These are phyloP conservation scores for Fusarium multiceps DNA, from an alignment of 2,329 filamentous ascomycete species.

Conservation along the genomic window DNA sequence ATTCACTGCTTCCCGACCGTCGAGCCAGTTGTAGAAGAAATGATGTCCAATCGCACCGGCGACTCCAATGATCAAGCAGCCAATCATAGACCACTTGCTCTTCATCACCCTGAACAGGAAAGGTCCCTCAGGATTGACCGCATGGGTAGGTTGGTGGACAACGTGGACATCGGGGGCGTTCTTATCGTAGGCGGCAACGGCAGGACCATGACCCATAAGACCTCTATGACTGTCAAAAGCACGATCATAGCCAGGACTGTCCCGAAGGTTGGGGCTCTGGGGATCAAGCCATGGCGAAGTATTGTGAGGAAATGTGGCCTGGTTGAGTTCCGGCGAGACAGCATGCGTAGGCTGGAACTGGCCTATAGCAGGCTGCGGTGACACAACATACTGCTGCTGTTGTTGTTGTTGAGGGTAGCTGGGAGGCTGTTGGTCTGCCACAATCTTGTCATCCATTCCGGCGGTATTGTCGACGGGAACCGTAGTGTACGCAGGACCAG, in stretches of 20 bases:
- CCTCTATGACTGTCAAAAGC: constrained; percentile 9
- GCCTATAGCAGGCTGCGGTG: constrained; percentile 1
- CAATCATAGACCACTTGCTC: constrained; percentile 32
- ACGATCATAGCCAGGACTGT: constrained; percentile 12
- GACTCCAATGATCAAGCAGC: constrained; percentile 14
- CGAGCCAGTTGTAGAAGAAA: constrained; percentile 15
- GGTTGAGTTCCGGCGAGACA: constrained; percentile 9
- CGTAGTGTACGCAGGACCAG: neutral
- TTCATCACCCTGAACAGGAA: constrained; percentile 17
- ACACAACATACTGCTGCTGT: neutral
- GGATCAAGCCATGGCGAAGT: constrained; percentile 21
- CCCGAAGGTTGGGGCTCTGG: constrained; percentile 20
- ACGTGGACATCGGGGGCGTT: neutral
- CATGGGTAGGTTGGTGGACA: neutral
- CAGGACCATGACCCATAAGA: neutral
- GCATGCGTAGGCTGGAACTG: neutral
- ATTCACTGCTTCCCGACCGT: constrained; percentile 13
- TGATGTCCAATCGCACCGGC: constrained; percentile 12
- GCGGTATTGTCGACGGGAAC: neutral
- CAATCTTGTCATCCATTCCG: constrained; percentile 15
- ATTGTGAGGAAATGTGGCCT: neutral
- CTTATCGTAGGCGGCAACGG: neutral
- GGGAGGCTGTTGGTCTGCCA: neutral
- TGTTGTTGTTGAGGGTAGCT: neutral
- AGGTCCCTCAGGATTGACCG: neutral